Evolutionary conservation across 805 yeast species (phyloP).

Genomic region (Zygoascus bituminiphila): DNA sequence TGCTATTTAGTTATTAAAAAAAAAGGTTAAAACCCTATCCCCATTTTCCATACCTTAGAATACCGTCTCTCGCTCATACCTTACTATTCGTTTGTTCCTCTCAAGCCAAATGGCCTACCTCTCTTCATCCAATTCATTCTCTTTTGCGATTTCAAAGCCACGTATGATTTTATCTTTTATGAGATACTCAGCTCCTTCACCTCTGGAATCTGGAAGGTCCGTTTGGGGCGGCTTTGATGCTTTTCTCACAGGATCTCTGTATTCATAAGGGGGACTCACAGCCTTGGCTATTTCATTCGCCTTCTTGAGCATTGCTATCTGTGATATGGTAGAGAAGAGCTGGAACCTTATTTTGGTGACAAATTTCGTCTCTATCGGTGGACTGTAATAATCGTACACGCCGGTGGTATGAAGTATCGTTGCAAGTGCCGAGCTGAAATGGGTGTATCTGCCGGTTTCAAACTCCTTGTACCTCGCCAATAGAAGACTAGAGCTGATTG

Average conservation of each 20-base stretch:
- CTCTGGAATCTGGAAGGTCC: not conserved
- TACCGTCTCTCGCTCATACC: too few species aligned
- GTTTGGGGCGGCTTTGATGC: not conserved
- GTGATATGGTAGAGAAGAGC: not conserved
- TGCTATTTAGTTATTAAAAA: too few species aligned
- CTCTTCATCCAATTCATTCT: too few species aligned
- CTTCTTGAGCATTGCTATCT: not conserved
- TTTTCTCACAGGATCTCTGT: not conserved
- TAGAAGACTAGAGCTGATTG: slow-evolving; percentile 4
- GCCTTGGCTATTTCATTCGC: not conserved
- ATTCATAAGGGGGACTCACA: not conserved
- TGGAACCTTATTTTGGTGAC: not conserved
- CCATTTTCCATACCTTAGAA: too few species aligned
- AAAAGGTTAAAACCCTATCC: too few species aligned
- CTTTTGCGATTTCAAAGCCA: not conserved
- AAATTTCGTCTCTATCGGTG: not conserved
- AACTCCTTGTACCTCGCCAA: not conserved
- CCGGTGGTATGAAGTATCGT: not conserved
- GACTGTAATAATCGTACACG: not conserved
- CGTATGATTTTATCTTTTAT: not conserved
- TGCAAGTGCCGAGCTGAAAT: not conserved
- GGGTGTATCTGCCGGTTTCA: not conserved
- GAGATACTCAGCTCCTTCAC: not conserved
- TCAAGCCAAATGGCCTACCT: too few species aligned
- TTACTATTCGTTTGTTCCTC: too few species aligned